Evolutionary conservation across 352 stramenopile genomes (phyloP), one percentile per base, ranked within the genome.

Genomic region (Phytophthora chlamydospora): DNA sequence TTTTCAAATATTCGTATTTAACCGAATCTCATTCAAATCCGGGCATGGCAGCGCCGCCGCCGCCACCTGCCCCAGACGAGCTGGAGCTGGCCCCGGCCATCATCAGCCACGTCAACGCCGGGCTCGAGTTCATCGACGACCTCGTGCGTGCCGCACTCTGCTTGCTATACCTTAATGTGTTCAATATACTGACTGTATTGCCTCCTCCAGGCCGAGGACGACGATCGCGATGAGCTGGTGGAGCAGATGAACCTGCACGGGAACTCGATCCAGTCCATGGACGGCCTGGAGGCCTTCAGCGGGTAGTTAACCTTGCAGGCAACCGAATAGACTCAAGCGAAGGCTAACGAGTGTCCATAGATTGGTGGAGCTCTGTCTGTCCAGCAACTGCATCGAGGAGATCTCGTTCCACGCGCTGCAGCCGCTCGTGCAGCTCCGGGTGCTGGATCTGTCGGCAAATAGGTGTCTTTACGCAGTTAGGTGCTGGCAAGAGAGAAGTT

Each of bases 201-300:
- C 12, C n/a, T 6, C 40, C 13, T 29, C 33, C 33, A 81, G 76
- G 47, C 48, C 29, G 52, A 50, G 9, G 74, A 72, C 32, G 58
- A 83, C 38, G 68, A 75, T 11, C 45, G 66, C 52, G 74, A 88
- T 45, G 71, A 80, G 24, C 52, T 62, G 14, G 72, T 91, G 27
- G 78, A 86, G 69, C 82, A 91, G 50, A 66, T 95, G 52, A 95
- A 93, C 67, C 44, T 92, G 13, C 85, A 92, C 60, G 86, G 86
- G 5, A 95, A 95, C 61, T 40, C 43, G 27, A 73, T 95, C 44
- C 62, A 78, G 50, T 65, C 51, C 11, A 76, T 95, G 57, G 80
- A 95, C 36, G 86, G 86, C 11, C 61, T 95, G 0, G 78, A 91
- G 31, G 55, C 57, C 7, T 93, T 90, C 60, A 75, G 62, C 2